Evolutionary conservation across 495 filamentous ascomycete species (phyloP), one percentile per base, ranked within the genome.

Genomic region (Zalerion maritima): DNA sequence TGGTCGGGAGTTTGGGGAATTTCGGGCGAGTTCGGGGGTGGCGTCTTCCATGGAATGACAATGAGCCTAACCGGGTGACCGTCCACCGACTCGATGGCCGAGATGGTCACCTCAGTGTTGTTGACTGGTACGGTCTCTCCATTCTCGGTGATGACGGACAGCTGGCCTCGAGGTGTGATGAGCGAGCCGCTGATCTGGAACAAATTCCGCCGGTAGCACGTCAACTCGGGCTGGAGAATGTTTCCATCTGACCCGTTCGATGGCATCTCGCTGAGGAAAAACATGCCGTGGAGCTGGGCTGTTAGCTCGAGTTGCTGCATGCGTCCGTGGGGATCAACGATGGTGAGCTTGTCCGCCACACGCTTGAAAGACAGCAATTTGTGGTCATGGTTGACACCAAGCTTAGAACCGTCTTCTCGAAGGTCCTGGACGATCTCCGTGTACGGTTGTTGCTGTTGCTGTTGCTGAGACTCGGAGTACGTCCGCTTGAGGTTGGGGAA

Each of bases 41-140:
- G 83, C 11, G 84, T 92, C 61, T 94, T 94, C 82, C 83, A 94
- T 1, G 85, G 85, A 21, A 94, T 87, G 8, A 85, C 87, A 32
- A 94, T 94, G 32, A 94, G 73, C 47, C 85, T 83, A 16, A 94
- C 82, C 0, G 79, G 62, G 41, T 89, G 81, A 22, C 79, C 79
- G 45, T 94, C 85, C 1, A 91, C 82, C 0, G 85, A 92, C 49
- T 94, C 80, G 29, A 79, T 86, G 7, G 85, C 84, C 9, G 83
- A 91, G 22, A 94, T 81, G 28, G 72, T 71, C 14, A 94, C 70
- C 47, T 94, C 85, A 42, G 82, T 77, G 9, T 65, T 77, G 25
- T 78, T 63, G 34, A 94, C 82, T 0, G 75, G 76, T 34, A 87
- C 75, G 2, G 75, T 75, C 44, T 92, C 81, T 5, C 80, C 80